Percentiles rank a stretch among this genome's conserved stretches.
phyloP scores from a whole-genome alignment of 73 alveolate genomes.

The Symbiodinium natans region DNA sequence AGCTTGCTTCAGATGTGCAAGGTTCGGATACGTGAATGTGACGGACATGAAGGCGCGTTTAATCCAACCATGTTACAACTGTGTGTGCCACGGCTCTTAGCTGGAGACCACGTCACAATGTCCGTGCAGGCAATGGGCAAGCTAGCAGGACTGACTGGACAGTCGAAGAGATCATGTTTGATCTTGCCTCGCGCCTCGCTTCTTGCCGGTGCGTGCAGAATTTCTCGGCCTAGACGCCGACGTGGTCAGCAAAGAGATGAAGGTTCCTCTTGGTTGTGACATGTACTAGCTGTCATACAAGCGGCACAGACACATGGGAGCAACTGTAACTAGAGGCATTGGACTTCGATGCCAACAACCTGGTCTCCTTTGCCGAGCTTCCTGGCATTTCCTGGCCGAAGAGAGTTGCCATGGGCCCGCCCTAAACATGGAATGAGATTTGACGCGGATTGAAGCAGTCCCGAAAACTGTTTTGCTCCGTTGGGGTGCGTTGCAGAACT shows the following conservation, averaged over 20 bases:
- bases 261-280: neutral
- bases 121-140: constrained; percentile 41
- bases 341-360: constrained; percentile 74
- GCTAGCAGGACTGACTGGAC: too few relatives aligned
- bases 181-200: too few relatives aligned
- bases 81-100: neutral
- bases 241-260: constrained; percentile 93
- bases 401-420: too few relatives aligned
- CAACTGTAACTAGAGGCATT: constrained; percentile 26
- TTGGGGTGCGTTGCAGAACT: too few relatives aligned
- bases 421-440: too few relatives aligned
- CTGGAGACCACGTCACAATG: neutral
- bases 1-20: neutral
- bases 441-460: too few relatives aligned
- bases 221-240: constrained; percentile 62
- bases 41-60: constrained; percentile 67
- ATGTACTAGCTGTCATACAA: too few relatives aligned
- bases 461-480: too few relatives aligned
- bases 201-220: too few relatives aligned
- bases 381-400: neutral
- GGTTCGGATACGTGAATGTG: constrained; percentile 87
- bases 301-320: too few relatives aligned
- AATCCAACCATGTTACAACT: neutral
- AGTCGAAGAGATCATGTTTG: too few relatives aligned
- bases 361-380: constrained; percentile 81